Conservation (phyloP, 345 rosid genomes). For the Arabis hirsuta region DNA sequence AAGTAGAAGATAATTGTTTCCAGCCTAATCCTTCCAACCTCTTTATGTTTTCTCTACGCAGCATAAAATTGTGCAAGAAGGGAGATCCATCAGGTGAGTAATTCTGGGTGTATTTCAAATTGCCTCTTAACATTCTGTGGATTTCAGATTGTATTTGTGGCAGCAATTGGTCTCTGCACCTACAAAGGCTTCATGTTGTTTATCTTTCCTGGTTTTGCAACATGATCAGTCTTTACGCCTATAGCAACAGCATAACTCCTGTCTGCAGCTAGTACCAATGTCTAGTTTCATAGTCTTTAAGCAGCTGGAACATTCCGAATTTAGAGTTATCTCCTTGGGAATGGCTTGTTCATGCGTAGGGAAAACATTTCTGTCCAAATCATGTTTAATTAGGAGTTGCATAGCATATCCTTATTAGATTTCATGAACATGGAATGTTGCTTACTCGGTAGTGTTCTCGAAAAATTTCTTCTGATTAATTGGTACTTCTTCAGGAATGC, state of each 20-base stretch:
- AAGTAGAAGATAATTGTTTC: slow-evolving; percentile 5
- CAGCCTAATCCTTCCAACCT: slow-evolving; percentile 11
- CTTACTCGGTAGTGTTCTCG: slow-evolving; percentile 11
- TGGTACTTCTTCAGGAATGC: slow-evolving; percentile 56
- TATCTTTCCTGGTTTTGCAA: not conserved
- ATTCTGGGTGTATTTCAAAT: slow-evolving; percentile 13
- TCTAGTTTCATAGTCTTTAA: slow-evolving; percentile 13
- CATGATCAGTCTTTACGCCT: slow-evolving; percentile 17
- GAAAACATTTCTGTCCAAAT: not conserved
- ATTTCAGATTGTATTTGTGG: slow-evolving; percentile 1
- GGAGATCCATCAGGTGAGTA: slow-evolving; percentile 90
- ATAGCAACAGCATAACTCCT: slow-evolving; percentile 15
- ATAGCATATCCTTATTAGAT: slow-evolving; percentile 15
- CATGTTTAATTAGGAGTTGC: slow-evolving; percentile 9
- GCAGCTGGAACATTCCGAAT: not conserved
- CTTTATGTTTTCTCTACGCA: slow-evolving; percentile 45
- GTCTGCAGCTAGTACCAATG: slow-evolving; percentile 10
- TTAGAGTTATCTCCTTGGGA: not conserved
- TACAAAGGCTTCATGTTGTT: slow-evolving; percentile 14
- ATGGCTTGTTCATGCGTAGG: not conserved
- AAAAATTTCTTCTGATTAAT: slow-evolving; percentile 12
- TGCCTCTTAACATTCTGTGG: not conserved
- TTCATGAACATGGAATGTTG: slow-evolving; percentile 18
- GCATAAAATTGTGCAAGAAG: slow-evolving; percentile 84
- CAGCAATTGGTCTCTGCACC: not conserved